Evolutionary conservation across 805 yeast species (phyloP).

Genomic region (Brettanomyces nanus): DNA sequence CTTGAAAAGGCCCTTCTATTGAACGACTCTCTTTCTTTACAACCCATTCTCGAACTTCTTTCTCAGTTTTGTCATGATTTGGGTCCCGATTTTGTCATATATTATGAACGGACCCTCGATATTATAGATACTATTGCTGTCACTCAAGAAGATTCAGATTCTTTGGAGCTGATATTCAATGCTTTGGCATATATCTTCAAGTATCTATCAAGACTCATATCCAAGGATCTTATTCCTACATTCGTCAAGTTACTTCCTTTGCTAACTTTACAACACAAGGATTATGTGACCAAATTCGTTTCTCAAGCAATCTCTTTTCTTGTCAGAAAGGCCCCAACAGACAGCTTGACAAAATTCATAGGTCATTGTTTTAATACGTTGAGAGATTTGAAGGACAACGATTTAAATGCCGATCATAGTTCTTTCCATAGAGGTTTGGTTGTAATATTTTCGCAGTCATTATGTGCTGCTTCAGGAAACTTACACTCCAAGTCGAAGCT

Average conservation of each 20-base stretch:
- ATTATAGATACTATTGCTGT: slow-evolving; percentile 41
- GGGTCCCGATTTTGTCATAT: slow-evolving; percentile 79
- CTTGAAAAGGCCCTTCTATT: slow-evolving; percentile 34
- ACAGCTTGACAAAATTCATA: slow-evolving; percentile 39
- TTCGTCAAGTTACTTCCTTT: slow-evolving; percentile 58
- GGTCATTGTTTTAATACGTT: slow-evolving; percentile 27
- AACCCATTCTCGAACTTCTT: slow-evolving; percentile 71
- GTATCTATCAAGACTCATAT: slow-evolving; percentile 60
- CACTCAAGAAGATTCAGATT: slow-evolving; percentile 46
- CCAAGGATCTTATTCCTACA: slow-evolving; percentile 60
- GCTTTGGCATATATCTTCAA: slow-evolving; percentile 84
- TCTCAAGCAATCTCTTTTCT: slow-evolving; percentile 87
- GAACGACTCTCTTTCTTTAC: slow-evolving; percentile 64
- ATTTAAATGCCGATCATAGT: slow-evolving; percentile 14
- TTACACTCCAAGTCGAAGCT: slow-evolving; percentile 64
- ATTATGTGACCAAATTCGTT: slow-evolving; percentile 68
- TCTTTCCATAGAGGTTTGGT: slow-evolving; percentile 51
- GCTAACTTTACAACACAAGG: slow-evolving; percentile 47
- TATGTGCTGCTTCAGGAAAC: slow-evolving; percentile 61
- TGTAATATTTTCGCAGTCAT: slow-evolving; percentile 60
- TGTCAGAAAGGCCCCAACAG: slow-evolving; percentile 54
- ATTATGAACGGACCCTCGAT: slow-evolving; percentile 45
- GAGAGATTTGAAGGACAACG: slow-evolving; percentile 23
- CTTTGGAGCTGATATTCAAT: slow-evolving; percentile 78
- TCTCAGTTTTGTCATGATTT: slow-evolving; percentile 87